Evolutionary conservation across 2,329 filamentous ascomycete species (phyloP).

Genomic region (Akanthomyces lecanii): DNA sequence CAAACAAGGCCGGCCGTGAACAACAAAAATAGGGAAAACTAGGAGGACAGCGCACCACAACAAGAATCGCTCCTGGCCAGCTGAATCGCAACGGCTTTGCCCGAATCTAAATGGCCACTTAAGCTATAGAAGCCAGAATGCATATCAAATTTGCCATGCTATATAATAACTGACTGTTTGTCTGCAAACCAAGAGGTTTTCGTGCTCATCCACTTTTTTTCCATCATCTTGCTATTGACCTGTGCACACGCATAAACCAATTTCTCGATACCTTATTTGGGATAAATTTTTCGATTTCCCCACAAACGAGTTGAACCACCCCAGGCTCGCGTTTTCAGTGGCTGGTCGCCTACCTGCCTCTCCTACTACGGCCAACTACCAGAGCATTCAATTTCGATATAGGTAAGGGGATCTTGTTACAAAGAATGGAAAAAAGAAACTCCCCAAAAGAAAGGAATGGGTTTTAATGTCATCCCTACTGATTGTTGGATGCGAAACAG

Average conservation of each 20-base stretch:
- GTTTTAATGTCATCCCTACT: neutral
- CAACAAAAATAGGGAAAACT: neutral
- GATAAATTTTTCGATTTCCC: conserved; percentile 2
- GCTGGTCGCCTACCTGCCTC: neutral
- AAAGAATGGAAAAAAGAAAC: neutral
- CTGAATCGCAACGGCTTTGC: neutral
- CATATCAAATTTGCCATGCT: neutral
- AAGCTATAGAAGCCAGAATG: neutral
- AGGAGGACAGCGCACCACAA: neutral
- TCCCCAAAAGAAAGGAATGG: neutral
- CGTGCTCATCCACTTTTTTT: neutral
- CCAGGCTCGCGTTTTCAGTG: too few species aligned
- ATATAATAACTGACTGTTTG: neutral
- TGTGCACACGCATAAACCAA: neutral
- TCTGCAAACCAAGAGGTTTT: neutral
- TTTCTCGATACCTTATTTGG: neutral
- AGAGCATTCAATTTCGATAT: neutral
- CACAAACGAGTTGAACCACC: neutral
- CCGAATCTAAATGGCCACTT: too few species aligned
- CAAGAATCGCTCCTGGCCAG: neutral
- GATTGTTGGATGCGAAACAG: neutral
- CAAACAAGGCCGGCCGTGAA: neutral
- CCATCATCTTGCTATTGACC: neutral
- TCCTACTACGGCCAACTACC: neutral
- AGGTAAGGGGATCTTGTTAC: neutral